These are phyloP conservation scores for Colletotrichum cordylinicola DNA, from an alignment of 2,329 filamentous ascomycete species.

Conservation along the genomic window DNA sequence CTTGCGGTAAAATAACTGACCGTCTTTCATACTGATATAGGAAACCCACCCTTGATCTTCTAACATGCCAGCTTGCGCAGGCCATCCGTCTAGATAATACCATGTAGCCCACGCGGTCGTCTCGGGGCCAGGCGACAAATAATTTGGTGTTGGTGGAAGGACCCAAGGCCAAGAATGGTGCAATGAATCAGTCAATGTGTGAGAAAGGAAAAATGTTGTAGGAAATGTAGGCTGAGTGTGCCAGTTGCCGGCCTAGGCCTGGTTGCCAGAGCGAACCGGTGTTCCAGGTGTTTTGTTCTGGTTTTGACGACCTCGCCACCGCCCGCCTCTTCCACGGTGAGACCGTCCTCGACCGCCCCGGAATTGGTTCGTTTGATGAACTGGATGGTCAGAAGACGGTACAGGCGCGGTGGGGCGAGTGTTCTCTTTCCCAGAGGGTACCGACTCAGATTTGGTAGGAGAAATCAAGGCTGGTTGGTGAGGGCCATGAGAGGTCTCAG, in stretches of 20 bases:
- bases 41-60: not conserved
- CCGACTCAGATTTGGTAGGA: not conserved
- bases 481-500: not conserved
- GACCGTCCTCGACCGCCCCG: not conserved
- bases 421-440: not conserved
- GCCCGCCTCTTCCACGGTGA: not conserved
- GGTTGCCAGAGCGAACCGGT: not conserved
- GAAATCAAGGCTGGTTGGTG: not conserved
- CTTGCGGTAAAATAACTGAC: not conserved
- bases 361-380: not conserved
- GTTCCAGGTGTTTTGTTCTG: not conserved
- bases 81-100: not conserved
- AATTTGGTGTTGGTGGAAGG: not conserved
- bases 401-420: not conserved
- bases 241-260: not conserved
- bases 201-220: not conserved
- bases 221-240: not conserved
- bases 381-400: not conserved
- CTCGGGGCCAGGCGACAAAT: not conserved
- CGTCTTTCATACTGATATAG: not conserved
- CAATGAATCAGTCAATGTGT: not conserved
- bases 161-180: not conserved
- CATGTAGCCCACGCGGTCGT: not conserved
- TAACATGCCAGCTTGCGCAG: not conserved
- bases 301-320: conserved; percentile 4